phyloP scores from a whole-genome alignment of 2,329 filamentous ascomycete species.

The Penicillium sp. region DNA sequence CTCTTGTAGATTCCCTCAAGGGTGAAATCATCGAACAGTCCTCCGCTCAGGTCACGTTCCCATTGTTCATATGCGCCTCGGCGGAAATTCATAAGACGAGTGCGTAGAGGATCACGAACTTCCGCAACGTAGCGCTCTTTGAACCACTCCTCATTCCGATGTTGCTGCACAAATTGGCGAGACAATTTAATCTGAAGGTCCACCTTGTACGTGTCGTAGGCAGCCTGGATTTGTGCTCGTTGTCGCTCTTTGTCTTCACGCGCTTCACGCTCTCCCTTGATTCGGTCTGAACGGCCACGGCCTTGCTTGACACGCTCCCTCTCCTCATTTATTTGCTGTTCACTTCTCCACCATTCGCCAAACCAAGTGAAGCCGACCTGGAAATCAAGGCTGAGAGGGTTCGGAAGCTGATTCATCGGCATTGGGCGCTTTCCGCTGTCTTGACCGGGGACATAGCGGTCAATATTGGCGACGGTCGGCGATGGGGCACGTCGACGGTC shows the following conservation, averaged over 20 bases:
- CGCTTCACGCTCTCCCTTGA: constrained; percentile 62
- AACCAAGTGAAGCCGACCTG: constrained; percentile 68
- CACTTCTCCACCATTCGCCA: constrained; percentile 65
- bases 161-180: constrained; percentile 80
- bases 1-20: constrained; percentile 91
- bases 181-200: constrained; percentile 72
- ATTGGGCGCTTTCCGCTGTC: constrained; percentile 54
- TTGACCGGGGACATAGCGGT: constrained; percentile 64
- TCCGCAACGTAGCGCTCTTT: constrained; percentile 89
- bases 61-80: constrained; percentile 78
- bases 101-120: constrained; percentile 70
- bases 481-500: constrained; percentile 58
- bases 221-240: constrained; percentile 61
- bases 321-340: constrained; percentile 63
- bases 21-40: constrained; percentile 90
- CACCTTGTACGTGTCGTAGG: constrained; percentile 65
- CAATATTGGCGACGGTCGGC: constrained; percentile 57
- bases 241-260: constrained; percentile 63
- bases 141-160: constrained; percentile 98
- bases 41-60: constrained; percentile 80
- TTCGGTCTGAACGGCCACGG: constrained; percentile 52
- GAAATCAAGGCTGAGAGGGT: constrained; percentile 62
- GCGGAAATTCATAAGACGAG: constrained; percentile 75
- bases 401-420: constrained; percentile 57
- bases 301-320: constrained; percentile 61